Evolutionary conservation across 768 basidiomycete genomes (phyloP), one percentile per base, ranked within the genome.

Genomic region (Boletellus ananas): DNA sequence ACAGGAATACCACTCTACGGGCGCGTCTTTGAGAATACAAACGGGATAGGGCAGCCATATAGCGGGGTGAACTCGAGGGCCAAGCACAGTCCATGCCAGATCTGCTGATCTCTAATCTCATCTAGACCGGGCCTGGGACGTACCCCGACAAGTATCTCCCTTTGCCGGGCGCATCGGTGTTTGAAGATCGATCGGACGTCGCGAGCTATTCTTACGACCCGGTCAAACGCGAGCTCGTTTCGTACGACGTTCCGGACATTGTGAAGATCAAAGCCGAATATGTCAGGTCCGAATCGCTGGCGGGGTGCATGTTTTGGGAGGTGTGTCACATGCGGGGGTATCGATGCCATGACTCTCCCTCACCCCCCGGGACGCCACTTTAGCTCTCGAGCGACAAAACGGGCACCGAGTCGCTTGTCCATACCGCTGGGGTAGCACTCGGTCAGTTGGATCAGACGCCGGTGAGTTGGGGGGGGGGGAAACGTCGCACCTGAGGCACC

Each of bases 111-210:
- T 52, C 11, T 38, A 8, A 11, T 34, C 29, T 29, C 29, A 9
- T 29, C 21, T 47, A 85, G 84, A 74, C 86, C 51, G 90, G 87
- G 14, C 83, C 84, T 7, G 85, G 84, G 38, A 75, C 87, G 33
- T 91, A 88, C 67, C 81, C 86, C n/a, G 90, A 91, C 73, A 82
- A 81, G 31, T 73, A 61, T 25, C 79, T 93, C 20, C 90, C 89
- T 71, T 72, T 81, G 21, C 71, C 78, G 17, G 80, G 79, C 14
- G 78, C 84, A 6, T 65, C 76, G 46, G 79, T 89, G 36, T 77
- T 74, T 60, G 81, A 90, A 63, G 87, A 92, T 62, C 68, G 74
- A 4, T 78, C 74, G 5, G 80, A 86, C 50, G 80, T 89, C n/a
- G 76, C 85, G 11, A 83, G 83, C 55, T 91, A 90, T 66, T 85